These are phyloP conservation scores for Acacia crassicarpa DNA, from an alignment of 306 rosid species.

Conservation along the genomic window DNA sequence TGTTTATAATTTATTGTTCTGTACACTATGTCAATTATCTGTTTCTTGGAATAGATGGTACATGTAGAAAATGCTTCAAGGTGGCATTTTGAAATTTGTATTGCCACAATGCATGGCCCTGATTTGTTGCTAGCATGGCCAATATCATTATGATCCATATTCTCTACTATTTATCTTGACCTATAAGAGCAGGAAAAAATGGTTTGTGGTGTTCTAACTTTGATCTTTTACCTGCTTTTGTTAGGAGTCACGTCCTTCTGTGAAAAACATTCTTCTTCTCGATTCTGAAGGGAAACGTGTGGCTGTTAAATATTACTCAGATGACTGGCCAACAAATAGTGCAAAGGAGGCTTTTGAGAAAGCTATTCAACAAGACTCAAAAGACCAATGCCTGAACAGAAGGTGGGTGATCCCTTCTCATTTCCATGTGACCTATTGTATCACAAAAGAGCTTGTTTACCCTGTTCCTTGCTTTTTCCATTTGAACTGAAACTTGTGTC, in stretches of 20 bases:
- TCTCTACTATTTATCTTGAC: not conserved
- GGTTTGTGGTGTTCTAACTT: not conserved
- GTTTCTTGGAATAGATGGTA: not conserved
- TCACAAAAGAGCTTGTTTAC: not conserved
- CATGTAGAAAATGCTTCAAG: not conserved
- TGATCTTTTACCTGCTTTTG: slow-evolving; percentile 27
- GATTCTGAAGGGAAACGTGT: slow-evolving; percentile 97
- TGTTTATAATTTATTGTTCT: not conserved
- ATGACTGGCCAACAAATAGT: slow-evolving; percentile 89
- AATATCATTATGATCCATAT: not conserved
- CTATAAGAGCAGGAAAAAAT: not conserved
- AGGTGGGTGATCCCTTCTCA: slow-evolving; percentile 50
- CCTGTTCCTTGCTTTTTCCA: not conserved
- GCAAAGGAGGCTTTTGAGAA: slow-evolving; percentile 90
- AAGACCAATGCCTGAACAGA: slow-evolving; percentile 95
- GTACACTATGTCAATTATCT: not conserved
- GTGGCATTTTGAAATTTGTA: not conserved
- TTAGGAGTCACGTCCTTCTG: slow-evolving; percentile 85
- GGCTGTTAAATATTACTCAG: slow-evolving; percentile 91
- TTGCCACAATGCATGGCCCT: not conserved
- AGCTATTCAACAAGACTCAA: slow-evolving; percentile 84
- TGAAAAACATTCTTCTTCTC: slow-evolving; percentile 79
- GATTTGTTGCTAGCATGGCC: not conserved
- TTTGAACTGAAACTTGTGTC: not conserved
- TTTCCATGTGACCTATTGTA: slow-evolving; percentile 4